Conservation (phyloP, 257 asterid genomes). For the Salvia hispanica region DNA sequence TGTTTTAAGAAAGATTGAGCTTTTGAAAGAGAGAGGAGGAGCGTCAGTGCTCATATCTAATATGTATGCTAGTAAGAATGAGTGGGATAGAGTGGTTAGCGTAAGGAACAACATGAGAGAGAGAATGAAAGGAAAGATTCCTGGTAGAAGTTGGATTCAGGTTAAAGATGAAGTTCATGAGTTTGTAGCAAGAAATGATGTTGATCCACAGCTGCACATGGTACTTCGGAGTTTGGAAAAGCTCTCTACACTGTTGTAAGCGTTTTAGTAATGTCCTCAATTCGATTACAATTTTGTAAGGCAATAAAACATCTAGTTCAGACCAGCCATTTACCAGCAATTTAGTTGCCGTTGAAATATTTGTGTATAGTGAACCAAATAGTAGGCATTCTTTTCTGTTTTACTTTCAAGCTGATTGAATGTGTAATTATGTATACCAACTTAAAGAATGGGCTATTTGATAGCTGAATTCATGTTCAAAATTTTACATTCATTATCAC, state of each 20-base stretch:
- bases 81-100: slow-evolving; percentile 44
- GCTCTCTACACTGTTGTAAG: slow-evolving; percentile 25
- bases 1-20: slow-evolving; percentile 44
- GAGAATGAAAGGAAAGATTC: slow-evolving; percentile 35
- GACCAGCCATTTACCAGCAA: too few species aligned
- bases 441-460: too few species aligned
- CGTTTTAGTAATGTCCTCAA: not conserved
- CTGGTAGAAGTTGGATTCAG: slow-evolving; percentile 56
- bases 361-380: too few species aligned
- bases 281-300: not conserved
- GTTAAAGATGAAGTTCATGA: slow-evolving; percentile 43
- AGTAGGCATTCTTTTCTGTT: too few species aligned
- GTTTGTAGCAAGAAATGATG: slow-evolving; percentile 43
- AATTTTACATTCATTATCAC: too few species aligned
- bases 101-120: slow-evolving; percentile 52
- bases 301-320: not conserved
- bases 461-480: too few species aligned
- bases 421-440: too few species aligned
- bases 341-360: too few species aligned
- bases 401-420: too few species aligned
- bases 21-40: slow-evolving; percentile 48
- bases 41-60: slow-evolving; percentile 50
- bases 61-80: slow-evolving; percentile 46
- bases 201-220: slow-evolving; percentile 26
- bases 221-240: slow-evolving; percentile 40